A percentile compares a stretch with the other conserved stretches of the same genome.
These are phyloP conservation scores for Bassia scoparia DNA, from an alignment of 148 eudicot species.

Conservation along the genomic window DNA sequence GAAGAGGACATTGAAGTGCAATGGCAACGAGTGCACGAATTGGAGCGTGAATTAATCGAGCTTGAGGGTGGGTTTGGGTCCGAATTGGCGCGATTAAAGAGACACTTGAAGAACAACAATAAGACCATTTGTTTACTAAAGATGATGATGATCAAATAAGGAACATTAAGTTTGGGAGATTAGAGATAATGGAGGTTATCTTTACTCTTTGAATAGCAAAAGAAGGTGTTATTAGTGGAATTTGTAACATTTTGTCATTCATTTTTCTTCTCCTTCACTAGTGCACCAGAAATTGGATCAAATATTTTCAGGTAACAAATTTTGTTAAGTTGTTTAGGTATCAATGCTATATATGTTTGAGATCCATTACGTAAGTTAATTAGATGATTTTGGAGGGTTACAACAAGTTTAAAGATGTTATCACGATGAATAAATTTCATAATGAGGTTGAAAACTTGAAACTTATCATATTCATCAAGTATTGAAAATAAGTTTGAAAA, in stretches of 20 bases:
- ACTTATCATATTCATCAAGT: too few relatives aligned
- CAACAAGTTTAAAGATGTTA: too few relatives aligned
- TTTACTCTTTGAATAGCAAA: conserved; percentile 17
- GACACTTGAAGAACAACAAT: conserved; percentile 14
- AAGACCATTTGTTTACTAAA: background rate
- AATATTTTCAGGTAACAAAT: conserved; percentile 22
- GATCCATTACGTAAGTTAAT: too few relatives aligned
- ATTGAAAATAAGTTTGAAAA: too few relatives aligned
- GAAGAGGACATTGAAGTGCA: background rate
- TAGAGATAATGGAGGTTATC: conserved; percentile 18
- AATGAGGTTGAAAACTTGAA: too few relatives aligned
- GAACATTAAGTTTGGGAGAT: conserved; percentile 19
- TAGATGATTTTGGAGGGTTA: too few relatives aligned
- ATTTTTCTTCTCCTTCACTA: conserved; percentile 26
- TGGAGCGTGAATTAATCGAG: conserved; percentile 26
- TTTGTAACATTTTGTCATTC: conserved; percentile 15
- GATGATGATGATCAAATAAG: background rate
- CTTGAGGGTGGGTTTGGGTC: conserved; percentile 24
- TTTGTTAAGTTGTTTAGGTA: too few relatives aligned
- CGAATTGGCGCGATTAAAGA: conserved; percentile 21
- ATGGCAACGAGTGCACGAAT: conserved; percentile 13
- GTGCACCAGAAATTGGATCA: conserved; percentile 23
- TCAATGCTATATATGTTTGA: too few relatives aligned
- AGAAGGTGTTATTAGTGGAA: conserved; percentile 7
- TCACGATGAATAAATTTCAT: too few relatives aligned